These are phyloP conservation scores for Kodamaea fukazawae DNA, from an alignment of 805 yeast genomes.

Conservation along the genomic window DNA sequence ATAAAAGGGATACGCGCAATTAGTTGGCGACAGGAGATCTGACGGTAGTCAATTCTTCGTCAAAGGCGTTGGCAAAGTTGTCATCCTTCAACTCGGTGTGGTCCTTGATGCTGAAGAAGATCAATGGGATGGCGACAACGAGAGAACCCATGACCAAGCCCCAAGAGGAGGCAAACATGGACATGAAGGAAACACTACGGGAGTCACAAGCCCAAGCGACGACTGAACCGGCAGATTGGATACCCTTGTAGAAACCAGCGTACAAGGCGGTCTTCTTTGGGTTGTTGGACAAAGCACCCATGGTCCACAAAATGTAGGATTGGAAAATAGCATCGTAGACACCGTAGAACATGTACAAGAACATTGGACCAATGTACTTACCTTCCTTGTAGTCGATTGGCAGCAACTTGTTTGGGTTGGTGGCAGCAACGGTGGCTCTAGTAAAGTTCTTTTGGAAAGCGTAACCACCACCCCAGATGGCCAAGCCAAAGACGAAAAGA, in stretches of 20 bases:
- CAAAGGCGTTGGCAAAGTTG: slow-evolving; percentile 21
- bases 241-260: slow-evolving; percentile 62
- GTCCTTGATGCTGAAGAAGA: slow-evolving; percentile 43
- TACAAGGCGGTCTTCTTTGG: slow-evolving; percentile 54
- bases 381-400: slow-evolving; percentile 47
- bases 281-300: slow-evolving; percentile 59
- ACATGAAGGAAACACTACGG: slow-evolving; percentile 32
- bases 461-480: slow-evolving; percentile 60
- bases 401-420: slow-evolving; percentile 11
- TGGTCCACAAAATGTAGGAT: slow-evolving; percentile 53
- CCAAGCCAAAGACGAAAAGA: slow-evolving; percentile 40
- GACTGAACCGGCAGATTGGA: slow-evolving; percentile 65
- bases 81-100: slow-evolving; percentile 38
- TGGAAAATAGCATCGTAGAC: slow-evolving; percentile 59
- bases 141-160: slow-evolving; percentile 48
- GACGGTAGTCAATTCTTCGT: slow-evolving; percentile 24
- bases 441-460: slow-evolving; percentile 44
- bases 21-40: slow-evolving; percentile 14
- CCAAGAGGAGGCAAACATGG: slow-evolving; percentile 46
- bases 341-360: slow-evolving; percentile 63
- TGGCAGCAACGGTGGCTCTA: slow-evolving; percentile 30
- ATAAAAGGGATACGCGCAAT: background rate
- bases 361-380: slow-evolving; percentile 55
- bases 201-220: slow-evolving; percentile 59
- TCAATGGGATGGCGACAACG: slow-evolving; percentile 47